Evolutionary conservation across 2,329 filamentous ascomycete genomes (phyloP).

Genomic region (Tolypocladium ovalisporum): DNA sequence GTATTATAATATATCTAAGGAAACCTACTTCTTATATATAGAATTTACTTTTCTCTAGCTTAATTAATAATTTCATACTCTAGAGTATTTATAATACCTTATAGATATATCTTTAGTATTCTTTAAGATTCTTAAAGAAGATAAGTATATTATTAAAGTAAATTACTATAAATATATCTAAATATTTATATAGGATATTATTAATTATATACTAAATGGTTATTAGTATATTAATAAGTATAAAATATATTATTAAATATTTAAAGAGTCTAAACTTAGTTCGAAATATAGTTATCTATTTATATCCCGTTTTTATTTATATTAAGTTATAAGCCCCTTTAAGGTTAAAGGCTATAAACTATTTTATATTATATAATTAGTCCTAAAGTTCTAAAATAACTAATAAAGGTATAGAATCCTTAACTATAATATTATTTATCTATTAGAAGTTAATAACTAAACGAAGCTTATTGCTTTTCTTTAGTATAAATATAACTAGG

Average conservation of each 20-base stretch:
- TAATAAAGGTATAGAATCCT: conserved; percentile 8
- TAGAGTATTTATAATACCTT: neutral
- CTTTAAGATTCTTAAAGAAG: conserved; percentile 5
- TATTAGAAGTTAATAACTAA: conserved; percentile 12
- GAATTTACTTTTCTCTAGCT: neutral
- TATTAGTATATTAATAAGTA: conserved; percentile 9
- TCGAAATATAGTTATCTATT: conserved; percentile 22
- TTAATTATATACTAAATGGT: conserved; percentile 5
- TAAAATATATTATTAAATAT: conserved; percentile 20
- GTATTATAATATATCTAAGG: neutral
- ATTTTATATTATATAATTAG: conserved; percentile 2
- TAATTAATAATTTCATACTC: neutral
- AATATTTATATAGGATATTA: conserved; percentile 4
- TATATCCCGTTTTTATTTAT: conserved; percentile 9
- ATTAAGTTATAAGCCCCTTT: neutral
- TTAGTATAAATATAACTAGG: conserved; percentile 1
- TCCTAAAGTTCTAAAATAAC: conserved; percentile 12
- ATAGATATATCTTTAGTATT: neutral
- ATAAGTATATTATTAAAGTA: conserved; percentile 8
- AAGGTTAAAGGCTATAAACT: neutral
- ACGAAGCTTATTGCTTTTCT: conserved; percentile 7
- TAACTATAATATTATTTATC: conserved; percentile 14
- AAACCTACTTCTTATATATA: neutral
- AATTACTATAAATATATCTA: conserved; percentile 6
- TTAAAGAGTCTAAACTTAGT: conserved; percentile 20